A percentile compares a stretch with the other conserved stretches of the same genome.
Evolutionary conservation across 805 yeast species (phyloP).

Genomic region (Starmerella vitae): DNA sequence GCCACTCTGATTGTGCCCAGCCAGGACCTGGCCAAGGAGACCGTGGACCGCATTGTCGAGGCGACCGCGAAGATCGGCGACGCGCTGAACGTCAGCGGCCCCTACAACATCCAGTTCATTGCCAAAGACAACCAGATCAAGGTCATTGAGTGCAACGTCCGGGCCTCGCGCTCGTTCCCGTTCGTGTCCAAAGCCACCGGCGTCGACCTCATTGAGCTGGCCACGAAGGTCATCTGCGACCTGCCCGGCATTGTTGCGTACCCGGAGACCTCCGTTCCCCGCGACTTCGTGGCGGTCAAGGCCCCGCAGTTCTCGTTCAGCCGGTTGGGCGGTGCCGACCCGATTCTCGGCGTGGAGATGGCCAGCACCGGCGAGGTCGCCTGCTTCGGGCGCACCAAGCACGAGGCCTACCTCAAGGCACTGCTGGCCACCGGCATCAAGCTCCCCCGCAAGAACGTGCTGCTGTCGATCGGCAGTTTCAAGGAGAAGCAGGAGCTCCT

Average conservation of each 20-base stretch:
- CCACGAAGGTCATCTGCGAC: conserved; percentile 67
- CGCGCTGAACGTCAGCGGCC: conserved; percentile 95
- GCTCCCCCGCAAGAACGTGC: conserved; percentile 85
- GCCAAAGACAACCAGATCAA: conserved; percentile 90
- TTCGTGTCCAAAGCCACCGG: conserved; percentile 96
- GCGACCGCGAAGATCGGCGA: conserved; percentile 87
- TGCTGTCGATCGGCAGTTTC: conserved; percentile 89
- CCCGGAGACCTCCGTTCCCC: conserved; percentile 79
- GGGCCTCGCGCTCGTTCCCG: conserved; percentile 98
- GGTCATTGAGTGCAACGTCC: conserved; percentile 96
- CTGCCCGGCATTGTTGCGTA: conserved; percentile 59
- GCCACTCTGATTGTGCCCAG: conserved; percentile 94
- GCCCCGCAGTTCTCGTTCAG: conserved; percentile 97
- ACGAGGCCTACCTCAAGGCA: conserved; percentile 93
- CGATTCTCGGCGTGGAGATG: conserved; percentile 96
- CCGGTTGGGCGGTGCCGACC: conserved; percentile 94
- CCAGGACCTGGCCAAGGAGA: conserved; percentile 51
- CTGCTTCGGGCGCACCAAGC: conserved; percentile 86
- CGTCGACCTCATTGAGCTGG: conserved; percentile 91
- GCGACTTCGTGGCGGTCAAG: conserved; percentile 88
- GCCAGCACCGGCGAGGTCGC: conserved; percentile 99
- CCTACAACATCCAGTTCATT: conserved; percentile 96
- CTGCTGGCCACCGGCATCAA: conserved; percentile 90
- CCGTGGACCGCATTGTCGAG: conserved; percentile 61
- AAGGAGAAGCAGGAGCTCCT: conserved; percentile 89